Evolutionary conservation across 169 alveolate genomes (phyloP), one percentile per base, ranked within the genome.

Genomic region (Plasmodium malariae): DNA sequence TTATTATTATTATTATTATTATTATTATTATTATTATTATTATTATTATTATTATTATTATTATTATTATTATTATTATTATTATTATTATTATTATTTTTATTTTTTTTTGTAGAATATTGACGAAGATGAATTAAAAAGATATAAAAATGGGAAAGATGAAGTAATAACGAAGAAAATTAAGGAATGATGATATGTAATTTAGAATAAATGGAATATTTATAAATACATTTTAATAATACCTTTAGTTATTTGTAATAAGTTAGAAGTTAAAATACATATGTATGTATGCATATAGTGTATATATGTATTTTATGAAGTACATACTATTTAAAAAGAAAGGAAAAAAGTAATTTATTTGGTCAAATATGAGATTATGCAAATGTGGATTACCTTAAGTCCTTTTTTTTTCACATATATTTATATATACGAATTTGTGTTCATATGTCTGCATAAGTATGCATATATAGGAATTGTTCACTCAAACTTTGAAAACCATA

Each of bases 71-170:
- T n/a, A n/a, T n/a, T n/a, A n/a, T n/a, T n/a, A n/a, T n/a, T n/a
- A n/a, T n/a, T n/a, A n/a, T n/a, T n/a, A n/a, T n/a, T n/a, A n/a
- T n/a, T n/a, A n/a, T n/a, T n/a, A n/a, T n/a, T 65, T 28, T 37
- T 43, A 65, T 54, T 17, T 65, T 65, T 67, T 65, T 67, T 80
- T 17, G 36, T 34, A 80, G 91, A 83, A 83, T 48, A 54, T 83
- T 26, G 91, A 83, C 59, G 80, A 83, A 26, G 73, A 83, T 67
- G 69, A 83, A 83, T 83, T 83, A 43, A 68, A 83, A 36, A 68
- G 43, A 40, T 83, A 32, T 26, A 19, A 34, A 54, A 83, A 30
- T 1, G n/a, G 49, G n/a, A 51, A 67, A 5, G 51, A 83, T 2
- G 60, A 65, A 48, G n/a, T 37, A n/a, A 14, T 30, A 36, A n/a